Evolutionary conservation across 2,329 filamentous ascomycete genomes (phyloP).

Genomic region (Neofusicoccum sp.): DNA sequence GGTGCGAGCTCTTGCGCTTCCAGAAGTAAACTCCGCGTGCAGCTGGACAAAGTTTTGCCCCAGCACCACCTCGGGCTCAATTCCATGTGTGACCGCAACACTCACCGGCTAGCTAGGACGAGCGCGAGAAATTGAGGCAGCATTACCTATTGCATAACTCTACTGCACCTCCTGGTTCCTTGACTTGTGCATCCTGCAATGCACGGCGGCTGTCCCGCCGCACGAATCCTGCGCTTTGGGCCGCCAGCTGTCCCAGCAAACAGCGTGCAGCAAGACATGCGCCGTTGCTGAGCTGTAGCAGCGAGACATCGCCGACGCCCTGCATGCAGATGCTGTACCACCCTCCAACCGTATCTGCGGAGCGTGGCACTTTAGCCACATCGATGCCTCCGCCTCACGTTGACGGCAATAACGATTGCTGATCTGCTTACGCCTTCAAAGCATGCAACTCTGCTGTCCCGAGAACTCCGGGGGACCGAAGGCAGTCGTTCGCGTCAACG

Average conservation of each 20-base stretch:
- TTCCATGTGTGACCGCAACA: neutral
- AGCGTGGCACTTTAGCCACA: neutral
- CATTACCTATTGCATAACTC: neutral
- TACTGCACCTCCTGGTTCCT: neutral
- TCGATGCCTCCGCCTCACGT: neutral
- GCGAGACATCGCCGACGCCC: neutral
- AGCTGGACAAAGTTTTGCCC: neutral
- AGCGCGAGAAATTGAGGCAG: constrained; percentile 2
- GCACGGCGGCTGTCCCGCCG: constrained; percentile 9
- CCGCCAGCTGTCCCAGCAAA: neutral
- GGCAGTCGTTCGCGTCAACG: neutral
- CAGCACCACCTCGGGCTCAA: neutral
- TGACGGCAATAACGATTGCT: neutral
- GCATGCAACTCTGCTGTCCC: neutral
- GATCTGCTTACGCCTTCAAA: neutral
- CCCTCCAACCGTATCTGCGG: neutral
- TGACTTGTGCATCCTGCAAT: neutral
- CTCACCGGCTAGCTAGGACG: neutral
- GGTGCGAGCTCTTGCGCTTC: constrained; percentile 21
- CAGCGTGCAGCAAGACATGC: neutral
- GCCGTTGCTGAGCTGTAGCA: too few species aligned
- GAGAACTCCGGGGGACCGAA: neutral
- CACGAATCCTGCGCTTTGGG: neutral
- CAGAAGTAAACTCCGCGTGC: neutral
- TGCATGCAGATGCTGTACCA: constrained; percentile 1